Evolutionary conservation across 2,329 filamentous ascomycete genomes (phyloP).

Genomic region (Sarocladium oryzae): DNA sequence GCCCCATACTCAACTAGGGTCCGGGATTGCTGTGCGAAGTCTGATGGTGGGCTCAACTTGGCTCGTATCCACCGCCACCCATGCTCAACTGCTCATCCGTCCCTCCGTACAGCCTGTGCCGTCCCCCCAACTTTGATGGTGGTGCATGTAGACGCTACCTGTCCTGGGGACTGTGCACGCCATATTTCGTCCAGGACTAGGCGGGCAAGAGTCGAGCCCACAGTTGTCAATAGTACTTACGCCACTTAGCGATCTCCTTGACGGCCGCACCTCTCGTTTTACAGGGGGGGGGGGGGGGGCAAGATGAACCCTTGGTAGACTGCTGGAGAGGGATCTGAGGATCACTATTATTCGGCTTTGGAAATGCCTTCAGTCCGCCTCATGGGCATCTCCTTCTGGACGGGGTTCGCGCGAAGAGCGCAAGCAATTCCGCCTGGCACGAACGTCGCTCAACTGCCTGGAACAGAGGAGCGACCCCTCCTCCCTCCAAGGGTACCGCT

Average conservation of each 20-base stretch:
- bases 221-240: not conserved
- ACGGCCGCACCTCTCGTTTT: not conserved
- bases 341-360: not conserved
- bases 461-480: too few species aligned
- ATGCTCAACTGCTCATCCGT: constrained; percentile 4
- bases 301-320: not conserved
- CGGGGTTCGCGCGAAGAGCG: too few species aligned
- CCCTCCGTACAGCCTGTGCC: constrained; percentile 1
- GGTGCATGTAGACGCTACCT: constrained; percentile 1
- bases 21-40: constrained; percentile 8
- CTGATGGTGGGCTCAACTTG: constrained; percentile 4
- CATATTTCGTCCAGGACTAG: constrained; percentile 2
- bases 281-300: not conserved
- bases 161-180: not conserved
- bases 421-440: not conserved
- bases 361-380: not conserved
- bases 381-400: too few species aligned
- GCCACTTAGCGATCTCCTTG: not conserved
- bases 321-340: not conserved
- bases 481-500: not conserved
- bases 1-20: constrained; percentile 8
- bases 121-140: too few species aligned
- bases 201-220: not conserved
- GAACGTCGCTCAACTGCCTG: not conserved
- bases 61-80: constrained; percentile 3